phyloP scores from a whole-genome alignment of 441 rosid species.

The Metrosideros polymorpha region DNA sequence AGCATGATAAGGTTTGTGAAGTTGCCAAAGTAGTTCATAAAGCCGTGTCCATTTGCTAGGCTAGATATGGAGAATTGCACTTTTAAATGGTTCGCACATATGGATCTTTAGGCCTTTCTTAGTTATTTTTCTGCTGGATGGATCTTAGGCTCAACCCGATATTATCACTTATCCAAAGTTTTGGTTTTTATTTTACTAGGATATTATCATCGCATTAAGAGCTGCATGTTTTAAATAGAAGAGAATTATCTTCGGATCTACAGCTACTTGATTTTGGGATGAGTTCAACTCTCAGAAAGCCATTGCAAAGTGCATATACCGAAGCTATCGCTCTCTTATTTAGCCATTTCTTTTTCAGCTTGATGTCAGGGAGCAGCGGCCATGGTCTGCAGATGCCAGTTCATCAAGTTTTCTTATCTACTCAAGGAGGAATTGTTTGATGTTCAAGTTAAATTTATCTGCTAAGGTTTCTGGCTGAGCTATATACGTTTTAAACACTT shows the following conservation, averaged over 20 bases:
- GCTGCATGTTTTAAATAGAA: neutral
- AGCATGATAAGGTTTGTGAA: constrained; percentile 53
- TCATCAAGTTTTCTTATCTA: constrained; percentile 74
- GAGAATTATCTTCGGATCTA: neutral
- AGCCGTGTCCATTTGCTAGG: neutral
- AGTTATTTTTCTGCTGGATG: neutral
- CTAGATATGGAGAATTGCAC: neutral
- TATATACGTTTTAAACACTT: neutral
- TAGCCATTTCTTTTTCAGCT: constrained; percentile 42
- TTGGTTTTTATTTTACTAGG: neutral
- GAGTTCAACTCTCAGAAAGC: neutral
- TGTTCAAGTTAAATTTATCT: constrained; percentile 1
- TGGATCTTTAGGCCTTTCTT: neutral
- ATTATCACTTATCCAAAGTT: neutral
- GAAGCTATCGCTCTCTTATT: constrained; percentile 9
- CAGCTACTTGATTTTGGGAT: neutral
- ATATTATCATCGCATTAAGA: neutral
- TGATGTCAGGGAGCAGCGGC: constrained; percentile 70
- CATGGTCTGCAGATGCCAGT: constrained; percentile 62
- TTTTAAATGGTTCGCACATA: neutral
- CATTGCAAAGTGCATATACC: neutral
- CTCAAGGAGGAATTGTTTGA: constrained; percentile 63
- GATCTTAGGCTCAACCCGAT: neutral
- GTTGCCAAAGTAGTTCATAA: neutral
- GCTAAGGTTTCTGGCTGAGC: neutral